phyloP scores from a whole-genome alignment of 495 filamentous ascomycete species.

The Schizothecium vesticola region DNA sequence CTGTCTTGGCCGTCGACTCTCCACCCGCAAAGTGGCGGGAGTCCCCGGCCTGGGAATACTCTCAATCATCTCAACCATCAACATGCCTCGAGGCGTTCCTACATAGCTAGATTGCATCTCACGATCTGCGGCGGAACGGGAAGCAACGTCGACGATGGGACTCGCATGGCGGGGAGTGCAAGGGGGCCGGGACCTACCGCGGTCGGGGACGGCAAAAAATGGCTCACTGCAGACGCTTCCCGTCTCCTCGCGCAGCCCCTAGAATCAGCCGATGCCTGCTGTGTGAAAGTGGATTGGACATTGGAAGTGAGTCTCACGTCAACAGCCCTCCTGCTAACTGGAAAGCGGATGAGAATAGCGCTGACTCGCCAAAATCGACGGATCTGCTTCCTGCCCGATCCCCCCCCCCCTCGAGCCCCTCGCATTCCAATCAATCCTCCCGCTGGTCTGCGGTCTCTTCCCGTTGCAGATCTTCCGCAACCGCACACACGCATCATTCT shows the following conservation, averaged over 20 bases:
- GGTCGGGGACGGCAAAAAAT: not conserved
- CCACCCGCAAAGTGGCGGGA: not conserved
- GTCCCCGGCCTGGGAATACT: not conserved
- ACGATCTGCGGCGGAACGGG: not conserved
- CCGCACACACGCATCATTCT: not conserved
- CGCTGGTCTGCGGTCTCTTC: not conserved
- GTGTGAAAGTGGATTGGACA: not conserved
- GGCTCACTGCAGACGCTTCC: not conserved
- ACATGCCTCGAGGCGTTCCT: not conserved
- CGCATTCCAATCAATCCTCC: not conserved
- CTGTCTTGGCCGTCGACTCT: not conserved
- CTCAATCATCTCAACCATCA: not conserved
- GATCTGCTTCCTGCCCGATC: not conserved
- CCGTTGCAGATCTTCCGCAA: not conserved
- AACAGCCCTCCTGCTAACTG: not conserved
- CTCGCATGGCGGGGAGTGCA: not conserved
- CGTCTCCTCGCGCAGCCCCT: not conserved
- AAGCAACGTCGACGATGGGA: not conserved
- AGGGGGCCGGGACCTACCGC: not conserved
- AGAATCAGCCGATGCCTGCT: not conserved
- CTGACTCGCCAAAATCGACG: not conserved
- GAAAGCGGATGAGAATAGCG: not conserved
- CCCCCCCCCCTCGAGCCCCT: not conserved
- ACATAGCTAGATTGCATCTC: not conserved
- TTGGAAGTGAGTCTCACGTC: no score